A percentile compares a stretch with the other conserved stretches of the same genome.
Conservation (phyloP, 768 basidiomycete genomes). For the Leccinum aurantiacum region DNA sequence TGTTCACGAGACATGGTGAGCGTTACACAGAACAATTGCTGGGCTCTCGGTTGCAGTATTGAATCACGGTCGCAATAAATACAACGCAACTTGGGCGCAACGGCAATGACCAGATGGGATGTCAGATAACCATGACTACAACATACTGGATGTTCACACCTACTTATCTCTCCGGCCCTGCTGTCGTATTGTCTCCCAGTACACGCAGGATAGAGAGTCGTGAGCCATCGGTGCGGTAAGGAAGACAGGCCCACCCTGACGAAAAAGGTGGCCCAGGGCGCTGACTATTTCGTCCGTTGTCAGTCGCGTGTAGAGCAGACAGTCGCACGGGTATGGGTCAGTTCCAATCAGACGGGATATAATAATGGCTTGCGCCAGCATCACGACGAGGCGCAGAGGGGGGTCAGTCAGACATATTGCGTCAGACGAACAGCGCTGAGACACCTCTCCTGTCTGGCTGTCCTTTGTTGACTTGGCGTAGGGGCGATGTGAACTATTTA, state of each 20-base stretch:
- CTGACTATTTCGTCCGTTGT: constrained; percentile 16
- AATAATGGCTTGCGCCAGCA: constrained; percentile 4
- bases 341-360: constrained; percentile 2
- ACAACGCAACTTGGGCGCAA: neutral
- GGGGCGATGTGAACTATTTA: constrained; percentile 15
- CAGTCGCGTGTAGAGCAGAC: neutral
- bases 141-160: constrained; percentile 5
- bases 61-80: constrained; percentile 7
- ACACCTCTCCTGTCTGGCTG: neutral
- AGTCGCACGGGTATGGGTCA: neutral
- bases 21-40: neutral
- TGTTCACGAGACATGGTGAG: neutral
- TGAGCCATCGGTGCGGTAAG: neutral
- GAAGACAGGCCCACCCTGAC: neutral
- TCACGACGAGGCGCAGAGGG: neutral
- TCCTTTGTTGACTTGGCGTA: neutral
- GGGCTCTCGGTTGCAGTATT: neutral
- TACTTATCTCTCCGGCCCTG: neutral
- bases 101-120: neutral
- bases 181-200: neutral
- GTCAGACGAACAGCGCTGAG: neutral
- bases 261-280: neutral
- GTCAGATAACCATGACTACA: constrained; percentile 22
- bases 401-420: neutral
- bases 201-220: neutral